Base-by-base conservation (phyloP, 257 asterid species). In the Gynochthodes officinalis region DNA sequence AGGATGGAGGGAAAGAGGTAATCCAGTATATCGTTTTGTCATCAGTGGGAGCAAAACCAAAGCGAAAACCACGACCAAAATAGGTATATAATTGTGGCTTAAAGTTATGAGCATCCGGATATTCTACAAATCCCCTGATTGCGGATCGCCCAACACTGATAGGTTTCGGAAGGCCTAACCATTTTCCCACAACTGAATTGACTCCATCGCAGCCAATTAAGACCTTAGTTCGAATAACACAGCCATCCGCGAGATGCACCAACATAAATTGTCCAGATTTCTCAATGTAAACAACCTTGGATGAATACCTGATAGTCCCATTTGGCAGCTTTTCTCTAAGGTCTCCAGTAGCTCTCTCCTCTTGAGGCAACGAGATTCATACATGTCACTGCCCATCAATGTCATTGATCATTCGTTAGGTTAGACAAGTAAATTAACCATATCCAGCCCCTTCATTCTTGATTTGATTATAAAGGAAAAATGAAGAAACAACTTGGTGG, bases 141-240 rank as follows among this genome's bases (percentile, higher is more conserved):
- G 96, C 89, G 35, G 91, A 79, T 55, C 97, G 81, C 13, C 88
- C 89, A 6, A 81, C 70, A 30, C 58, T 64, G 7, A 89, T 79
- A 3, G 95, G 88, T 55, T 71, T 73, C 74, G 76, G 84, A 48
- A 92, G 88, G 12, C 93, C 95, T 82, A 92, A 73, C 90, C 88
- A 90, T 49, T 82, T 87, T 10, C 94, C 92, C 76, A 92, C 93
- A 40, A 68, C 19, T 4, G 98, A 93, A 63, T 90, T 88, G 67
- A 93, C 89, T 39, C 98, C 98, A 69, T 93, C 97, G 40, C 93
- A 86, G 39, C 98, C 98, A 30, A 93, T 77, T 86, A 90, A 78
- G 72, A 83, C 98, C 98, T 85, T 90, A 27, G 93, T 76, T 86
- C 73, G 84, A 70, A 87, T 52, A 57, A 80, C 44, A 21, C 86